These are phyloP conservation scores for Cryoendolithus antarcticus DNA, from an alignment of 2,329 filamentous ascomycete species.

Conservation along the genomic window DNA sequence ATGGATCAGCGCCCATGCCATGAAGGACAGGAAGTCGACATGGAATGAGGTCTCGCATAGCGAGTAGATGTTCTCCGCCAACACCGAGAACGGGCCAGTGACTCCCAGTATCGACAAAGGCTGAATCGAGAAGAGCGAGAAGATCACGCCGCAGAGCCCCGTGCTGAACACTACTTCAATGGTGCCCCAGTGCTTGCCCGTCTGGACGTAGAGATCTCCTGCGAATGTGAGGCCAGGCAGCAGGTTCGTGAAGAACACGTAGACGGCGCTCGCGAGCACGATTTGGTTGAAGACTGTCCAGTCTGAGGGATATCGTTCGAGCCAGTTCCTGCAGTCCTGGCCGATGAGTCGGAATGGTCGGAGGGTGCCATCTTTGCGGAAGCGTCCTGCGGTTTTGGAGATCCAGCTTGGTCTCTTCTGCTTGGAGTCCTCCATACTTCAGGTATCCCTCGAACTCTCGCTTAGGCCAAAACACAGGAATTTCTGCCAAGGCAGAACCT, in stretches of 20 bases:
- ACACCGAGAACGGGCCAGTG: slow-evolving; percentile 54
- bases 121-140: slow-evolving; percentile 49
- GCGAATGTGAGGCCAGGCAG: slow-evolving; percentile 56
- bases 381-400: slow-evolving; percentile 1
- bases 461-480: too few relatives aligned
- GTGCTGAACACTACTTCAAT: slow-evolving; percentile 58
- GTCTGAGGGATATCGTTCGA: slow-evolving; percentile 21
- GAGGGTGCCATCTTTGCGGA: slow-evolving; percentile 14
- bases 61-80: slow-evolving; percentile 53
- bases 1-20: slow-evolving; percentile 57
- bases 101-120: slow-evolving; percentile 54
- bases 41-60: slow-evolving; percentile 44
- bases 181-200: slow-evolving; percentile 51
- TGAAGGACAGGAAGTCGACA: slow-evolving; percentile 52
- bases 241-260: slow-evolving; percentile 56
- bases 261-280: slow-evolving; percentile 50
- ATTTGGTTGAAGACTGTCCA: slow-evolving; percentile 48
- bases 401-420: too few relatives aligned
- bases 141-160: slow-evolving; percentile 50
- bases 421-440: too few relatives aligned
- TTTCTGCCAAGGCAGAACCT: too few relatives aligned
- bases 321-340: slow-evolving; percentile 20
- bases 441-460: too few relatives aligned
- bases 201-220: slow-evolving; percentile 50
- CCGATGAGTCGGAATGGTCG: slow-evolving; percentile 22